Evolutionary conservation across 1,284 basidiomycete species (phyloP).

Genomic region (Kwoniella shivajii): DNA sequence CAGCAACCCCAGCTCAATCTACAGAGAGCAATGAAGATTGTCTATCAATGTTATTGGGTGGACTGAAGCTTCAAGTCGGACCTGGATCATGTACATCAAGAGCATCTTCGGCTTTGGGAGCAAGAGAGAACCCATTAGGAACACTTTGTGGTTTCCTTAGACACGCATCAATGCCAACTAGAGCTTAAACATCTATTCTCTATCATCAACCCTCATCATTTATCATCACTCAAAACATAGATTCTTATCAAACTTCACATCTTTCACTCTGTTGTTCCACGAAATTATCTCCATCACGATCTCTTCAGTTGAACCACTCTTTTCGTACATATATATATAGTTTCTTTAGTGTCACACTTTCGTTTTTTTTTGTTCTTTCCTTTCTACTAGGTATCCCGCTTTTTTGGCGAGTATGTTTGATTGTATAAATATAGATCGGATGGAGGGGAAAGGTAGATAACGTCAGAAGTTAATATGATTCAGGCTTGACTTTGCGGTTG

Average conservation of each 20-base stretch:
- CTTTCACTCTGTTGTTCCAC: slow-evolving; percentile 36
- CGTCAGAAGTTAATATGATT: too few relatives aligned
- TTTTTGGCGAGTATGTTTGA: too few relatives aligned
- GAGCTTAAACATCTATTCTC: slow-evolving; percentile 2
- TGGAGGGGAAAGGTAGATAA: too few relatives aligned
- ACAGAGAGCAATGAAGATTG: slow-evolving; percentile 8
- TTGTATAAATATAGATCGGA: too few relatives aligned
- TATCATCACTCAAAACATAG: slow-evolving; percentile 35
- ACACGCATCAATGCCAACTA: slow-evolving; percentile 10
- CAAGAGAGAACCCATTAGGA: slow-evolving; percentile 37
- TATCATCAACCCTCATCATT: slow-evolving; percentile 11
- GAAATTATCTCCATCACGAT: slow-evolving; percentile 43
- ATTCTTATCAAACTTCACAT: slow-evolving; percentile 29
- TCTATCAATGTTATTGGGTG: slow-evolving; percentile 33
- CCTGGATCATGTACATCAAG: slow-evolving; percentile 6
- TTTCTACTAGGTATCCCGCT: too few relatives aligned
- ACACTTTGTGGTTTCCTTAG: slow-evolving; percentile 33
- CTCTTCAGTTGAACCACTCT: slow-evolving; percentile 38
- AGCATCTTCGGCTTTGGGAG: slow-evolving; percentile 12
- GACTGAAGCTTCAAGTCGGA: slow-evolving; percentile 35
- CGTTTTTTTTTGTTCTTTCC: too few relatives aligned
- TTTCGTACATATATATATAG: slow-evolving; percentile 31
- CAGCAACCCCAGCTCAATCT: slow-evolving; percentile 23
- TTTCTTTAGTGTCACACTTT: slow-evolving; percentile 9
- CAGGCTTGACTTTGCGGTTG: too few relatives aligned